phyloP scores from a whole-genome alignment of 176 grass and related monocot species.

The Thinopyrum elongatum region DNA sequence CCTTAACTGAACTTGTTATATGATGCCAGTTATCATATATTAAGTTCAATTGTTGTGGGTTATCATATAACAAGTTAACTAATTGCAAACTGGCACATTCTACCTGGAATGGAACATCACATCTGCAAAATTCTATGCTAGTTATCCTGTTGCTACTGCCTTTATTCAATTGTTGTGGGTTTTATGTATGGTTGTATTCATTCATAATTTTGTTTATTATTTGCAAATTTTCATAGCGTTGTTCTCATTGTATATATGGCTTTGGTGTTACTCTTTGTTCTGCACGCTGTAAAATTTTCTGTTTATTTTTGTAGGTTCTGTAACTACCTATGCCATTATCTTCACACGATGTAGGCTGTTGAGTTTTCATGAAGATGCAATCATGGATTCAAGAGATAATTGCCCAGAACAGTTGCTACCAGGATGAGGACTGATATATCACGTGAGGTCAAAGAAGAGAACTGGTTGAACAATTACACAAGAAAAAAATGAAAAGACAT shows the following conservation, averaged over 20 bases:
- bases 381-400: conserved; percentile 49
- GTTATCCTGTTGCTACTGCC: not conserved
- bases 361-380: conserved; percentile 44
- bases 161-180: not conserved
- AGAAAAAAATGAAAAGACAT: conserved; percentile 60
- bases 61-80: no score
- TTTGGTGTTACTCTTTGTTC: not conserved
- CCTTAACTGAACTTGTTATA: no score
- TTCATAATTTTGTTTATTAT: not conserved
- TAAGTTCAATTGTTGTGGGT: no score
- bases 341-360: not conserved
- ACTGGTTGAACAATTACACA: conserved; percentile 22
- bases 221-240: not conserved
- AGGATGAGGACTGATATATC: conserved; percentile 38
- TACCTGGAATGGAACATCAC: not conserved
- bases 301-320: not conserved
- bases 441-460: conserved; percentile 46
- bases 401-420: conserved; percentile 57
- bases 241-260: not conserved
- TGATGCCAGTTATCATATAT: no score
- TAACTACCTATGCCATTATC: not conserved
- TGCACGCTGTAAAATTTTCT: not conserved
- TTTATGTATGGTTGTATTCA: not conserved
- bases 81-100: no score
- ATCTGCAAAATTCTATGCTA: not conserved